Evolutionary conservation across 2,329 filamentous ascomycete species (phyloP), one percentile per base, ranked within the genome.

Genomic region (Epichloe brachyelytri): DNA sequence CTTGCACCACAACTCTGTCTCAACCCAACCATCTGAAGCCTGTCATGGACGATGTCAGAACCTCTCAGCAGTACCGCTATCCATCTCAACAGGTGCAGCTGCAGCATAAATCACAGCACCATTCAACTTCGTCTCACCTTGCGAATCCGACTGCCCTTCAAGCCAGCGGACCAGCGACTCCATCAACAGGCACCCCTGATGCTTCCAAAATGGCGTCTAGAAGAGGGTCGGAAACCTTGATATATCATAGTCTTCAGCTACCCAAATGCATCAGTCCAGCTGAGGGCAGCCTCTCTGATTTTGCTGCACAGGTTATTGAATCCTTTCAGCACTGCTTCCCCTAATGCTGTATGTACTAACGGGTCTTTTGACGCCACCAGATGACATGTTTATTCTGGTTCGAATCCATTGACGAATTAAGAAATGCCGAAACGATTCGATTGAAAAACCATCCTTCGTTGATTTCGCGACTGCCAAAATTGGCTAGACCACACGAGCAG

Each of bases 311-410:
- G 76, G 86, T 90, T 68, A 58, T 73, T 65, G 46, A 14, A n/a
- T 26, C 37, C 14, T 15, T 36, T 4, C 10, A 14, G 4, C 5
- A 6, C n/a, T 6, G 43, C 34, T 15, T 12, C 7, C 5, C 34
- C 15, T 17, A 8, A 39, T 14, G 15, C 5, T 39, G 6, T 15
- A 8, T 11, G 10, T 49, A 14, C 46, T 49, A 15, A 41, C 46
- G 38, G n/a, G 8, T 3, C 36, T 36, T 8, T 43, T 15, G 20
- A 37, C 11, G 1, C 33, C 41, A 14, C 30, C 61, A 95, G 87
- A 87, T 97, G 68, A 95, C 91, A 12, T 96, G 91, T 63, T 76
- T 98, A 14, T 96, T 97, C 71, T 97, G 93, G 91, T 97, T 97
- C 64, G 90, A 97, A 68, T 86, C 85, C 15, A 85, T 86, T 43